A percentile compares a stretch with the other conserved stretches of the same genome.
These are phyloP conservation scores for Corrigiola litoralis DNA, from an alignment of 179 eudicot species.

Conservation along the genomic window DNA sequence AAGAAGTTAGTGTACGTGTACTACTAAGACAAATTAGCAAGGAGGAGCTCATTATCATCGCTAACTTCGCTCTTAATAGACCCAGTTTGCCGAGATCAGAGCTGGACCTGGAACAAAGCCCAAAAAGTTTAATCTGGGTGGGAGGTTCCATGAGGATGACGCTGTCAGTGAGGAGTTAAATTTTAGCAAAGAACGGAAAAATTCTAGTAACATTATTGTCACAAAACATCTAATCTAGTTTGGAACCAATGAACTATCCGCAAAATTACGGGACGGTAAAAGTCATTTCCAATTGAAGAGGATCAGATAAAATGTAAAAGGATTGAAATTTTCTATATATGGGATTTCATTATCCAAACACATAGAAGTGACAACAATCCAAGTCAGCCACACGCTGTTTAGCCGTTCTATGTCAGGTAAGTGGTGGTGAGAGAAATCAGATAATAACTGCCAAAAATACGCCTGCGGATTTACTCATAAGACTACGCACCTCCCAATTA, in stretches of 20 bases:
- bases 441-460: slow-evolving; percentile 9
- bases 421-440: too few relatives aligned
- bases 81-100: slow-evolving; percentile 31
- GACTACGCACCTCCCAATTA: neutral
- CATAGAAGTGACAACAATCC: slow-evolving; percentile 18
- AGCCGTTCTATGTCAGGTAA: slow-evolving; percentile 1
- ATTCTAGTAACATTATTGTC: too few relatives aligned
- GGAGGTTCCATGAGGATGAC: slow-evolving; percentile 45
- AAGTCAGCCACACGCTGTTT: slow-evolving; percentile 23
- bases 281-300: too few relatives aligned
- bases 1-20: slow-evolving; percentile 28
- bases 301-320: neutral
- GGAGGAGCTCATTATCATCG: slow-evolving; percentile 48
- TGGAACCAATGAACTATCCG: too few relatives aligned
- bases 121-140: slow-evolving; percentile 1
- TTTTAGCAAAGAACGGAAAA: too few relatives aligned
- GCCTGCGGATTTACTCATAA: neutral
- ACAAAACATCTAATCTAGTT: too few relatives aligned
- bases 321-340: neutral
- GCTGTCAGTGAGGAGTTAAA: slow-evolving; percentile 73
- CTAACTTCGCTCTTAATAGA: slow-evolving; percentile 40
- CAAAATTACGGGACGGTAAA: too few relatives aligned
- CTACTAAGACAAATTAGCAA: slow-evolving; percentile 37
- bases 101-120: neutral
- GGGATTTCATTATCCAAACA: neutral